Percentiles rank a stretch among this genome's conserved stretches.
These are phyloP conservation scores for Heliocybe sulcata DNA, from an alignment of 1,284 basidiomycete genomes.

Conservation along the genomic window DNA sequence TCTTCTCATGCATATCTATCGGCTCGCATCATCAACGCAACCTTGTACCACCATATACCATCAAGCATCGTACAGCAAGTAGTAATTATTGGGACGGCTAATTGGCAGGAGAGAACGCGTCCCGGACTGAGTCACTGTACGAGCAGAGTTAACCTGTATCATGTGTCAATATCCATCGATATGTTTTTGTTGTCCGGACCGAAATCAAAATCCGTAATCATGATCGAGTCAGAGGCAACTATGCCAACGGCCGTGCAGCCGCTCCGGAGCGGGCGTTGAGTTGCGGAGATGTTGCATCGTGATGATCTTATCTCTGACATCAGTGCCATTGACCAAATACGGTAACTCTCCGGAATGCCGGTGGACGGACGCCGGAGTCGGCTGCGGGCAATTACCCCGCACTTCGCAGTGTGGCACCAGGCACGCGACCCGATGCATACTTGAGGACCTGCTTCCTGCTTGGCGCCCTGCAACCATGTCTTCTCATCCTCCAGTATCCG, in stretches of 20 bases:
- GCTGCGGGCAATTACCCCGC: constrained; percentile 1
- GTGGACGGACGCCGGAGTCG: background rate
- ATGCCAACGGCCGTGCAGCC: background rate
- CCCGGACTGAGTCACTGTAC: background rate
- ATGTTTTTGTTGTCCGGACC: constrained; percentile 1
- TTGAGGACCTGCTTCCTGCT: background rate
- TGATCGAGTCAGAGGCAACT: background rate
- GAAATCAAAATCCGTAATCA: constrained; percentile 1
- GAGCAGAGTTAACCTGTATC: background rate
- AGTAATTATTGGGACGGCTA: background rate
- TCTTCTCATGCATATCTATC: background rate
- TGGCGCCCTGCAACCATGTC: background rate
- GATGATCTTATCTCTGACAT: constrained; percentile 1
- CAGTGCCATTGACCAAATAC: background rate
- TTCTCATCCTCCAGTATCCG: constrained; percentile 40
- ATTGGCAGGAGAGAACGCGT: background rate
- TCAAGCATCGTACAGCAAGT: background rate
- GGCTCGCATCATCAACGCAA: background rate
- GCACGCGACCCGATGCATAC: background rate
- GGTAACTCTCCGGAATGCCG: background rate
- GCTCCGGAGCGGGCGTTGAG: background rate
- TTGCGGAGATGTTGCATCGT: background rate
- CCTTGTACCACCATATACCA: constrained; percentile 3
- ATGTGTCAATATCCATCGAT: constrained; percentile 1
- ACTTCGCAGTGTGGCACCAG: background rate